Evolutionary conservation across 2,329 filamentous ascomycete genomes (phyloP).

Genomic region (Penicillium freii): DNA sequence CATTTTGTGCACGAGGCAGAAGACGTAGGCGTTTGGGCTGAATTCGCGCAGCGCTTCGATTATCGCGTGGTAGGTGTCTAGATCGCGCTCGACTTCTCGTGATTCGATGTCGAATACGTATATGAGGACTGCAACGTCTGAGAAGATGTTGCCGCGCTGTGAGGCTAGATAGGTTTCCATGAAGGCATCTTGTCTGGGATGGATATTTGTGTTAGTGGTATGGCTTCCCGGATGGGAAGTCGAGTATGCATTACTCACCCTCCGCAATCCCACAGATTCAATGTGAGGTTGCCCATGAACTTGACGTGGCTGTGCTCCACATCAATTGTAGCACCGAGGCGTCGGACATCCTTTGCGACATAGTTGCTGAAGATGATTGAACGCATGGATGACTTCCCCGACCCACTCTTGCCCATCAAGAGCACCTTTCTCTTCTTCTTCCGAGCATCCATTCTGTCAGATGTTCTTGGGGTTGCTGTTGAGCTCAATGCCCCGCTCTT

Average conservation of each 20-base stretch:
- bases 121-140: constrained; percentile 92
- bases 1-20: constrained; percentile 98
- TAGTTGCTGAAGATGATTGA: constrained; percentile 99
- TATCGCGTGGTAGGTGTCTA: constrained; percentile 88
- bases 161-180: constrained; percentile 98
- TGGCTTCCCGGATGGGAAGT: not conserved
- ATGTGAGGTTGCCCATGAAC: constrained; percentile 94
- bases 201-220: not conserved
- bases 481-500: constrained; percentile 27
- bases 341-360: constrained; percentile 89
- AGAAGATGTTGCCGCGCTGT: constrained; percentile 94
- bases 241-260: constrained; percentile 54
- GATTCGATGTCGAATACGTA: constrained; percentile 99
- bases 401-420: constrained; percentile 93
- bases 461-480: constrained; percentile 12
- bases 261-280: constrained; percentile 98
- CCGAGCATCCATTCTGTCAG: constrained; percentile 42
- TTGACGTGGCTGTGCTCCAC: constrained; percentile 98
- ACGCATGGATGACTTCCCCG: constrained; percentile 96
- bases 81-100: constrained; percentile 86
- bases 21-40: constrained; percentile 77
- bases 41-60: constrained; percentile 85
- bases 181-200: constrained; percentile 82
- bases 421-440: constrained; percentile 83
- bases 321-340: constrained; percentile 93